A percentile compares a stretch with the other conserved stretches of the same genome.
Conservation (phyloP, 2,329 filamentous ascomycete genomes). For the Clonostachys byssicola region DNA sequence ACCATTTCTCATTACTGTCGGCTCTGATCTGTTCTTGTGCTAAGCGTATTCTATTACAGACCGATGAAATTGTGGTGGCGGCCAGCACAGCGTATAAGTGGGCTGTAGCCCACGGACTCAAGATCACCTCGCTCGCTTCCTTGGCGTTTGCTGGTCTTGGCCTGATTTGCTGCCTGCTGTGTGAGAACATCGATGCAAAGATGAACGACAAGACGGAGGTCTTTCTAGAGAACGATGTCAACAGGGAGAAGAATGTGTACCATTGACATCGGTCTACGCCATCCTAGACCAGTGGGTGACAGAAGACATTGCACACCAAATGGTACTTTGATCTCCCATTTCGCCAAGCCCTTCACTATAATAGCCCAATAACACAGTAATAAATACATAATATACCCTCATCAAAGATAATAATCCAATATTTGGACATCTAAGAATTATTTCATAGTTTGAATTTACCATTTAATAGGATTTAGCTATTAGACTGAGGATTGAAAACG, state of each 20-base stretch:
- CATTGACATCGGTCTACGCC: background rate
- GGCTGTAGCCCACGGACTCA: conserved; percentile 18
- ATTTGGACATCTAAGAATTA: too few relatives aligned
- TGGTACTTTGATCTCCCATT: too few relatives aligned
- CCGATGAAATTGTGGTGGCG: conserved; percentile 14
- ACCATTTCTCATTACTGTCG: background rate
- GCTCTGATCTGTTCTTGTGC: background rate
- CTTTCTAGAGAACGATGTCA: conserved; percentile 21
- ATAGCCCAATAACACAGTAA: too few relatives aligned
- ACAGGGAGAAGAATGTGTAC: conserved; percentile 3
- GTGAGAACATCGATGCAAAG: conserved; percentile 22
- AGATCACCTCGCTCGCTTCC: conserved; percentile 17
- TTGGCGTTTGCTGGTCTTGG: conserved; percentile 20
- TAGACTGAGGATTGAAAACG: too few relatives aligned
- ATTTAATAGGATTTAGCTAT: too few relatives aligned
- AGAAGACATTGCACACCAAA: too few relatives aligned
- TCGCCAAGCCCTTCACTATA: too few relatives aligned
- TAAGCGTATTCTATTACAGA: background rate
- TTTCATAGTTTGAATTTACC: too few relatives aligned
- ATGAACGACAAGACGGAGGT: conserved; percentile 29
- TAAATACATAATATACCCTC: too few relatives aligned
- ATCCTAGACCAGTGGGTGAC: too few relatives aligned
- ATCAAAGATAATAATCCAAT: too few relatives aligned
- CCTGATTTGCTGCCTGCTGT: conserved; percentile 18
- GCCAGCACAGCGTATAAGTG: conserved; percentile 18